Evolutionary conservation across 768 basidiomycete genomes (phyloP).

Genomic region (Filobasidium floriforme): DNA sequence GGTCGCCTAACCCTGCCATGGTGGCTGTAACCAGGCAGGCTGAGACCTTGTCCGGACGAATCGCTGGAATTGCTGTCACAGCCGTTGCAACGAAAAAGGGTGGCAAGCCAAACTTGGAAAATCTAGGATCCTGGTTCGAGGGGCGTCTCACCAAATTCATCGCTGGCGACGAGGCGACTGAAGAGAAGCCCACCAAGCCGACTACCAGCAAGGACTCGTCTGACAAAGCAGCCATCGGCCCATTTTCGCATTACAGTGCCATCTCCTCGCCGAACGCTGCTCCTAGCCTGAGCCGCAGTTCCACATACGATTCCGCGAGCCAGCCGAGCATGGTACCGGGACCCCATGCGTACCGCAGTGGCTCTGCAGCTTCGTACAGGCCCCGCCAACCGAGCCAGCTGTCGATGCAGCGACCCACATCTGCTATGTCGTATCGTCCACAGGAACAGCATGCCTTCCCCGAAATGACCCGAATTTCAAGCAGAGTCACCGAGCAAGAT

Average conservation of each 20-base stretch:
- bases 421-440: slow-evolving; percentile 16
- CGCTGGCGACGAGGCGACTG: slow-evolving; percentile 70
- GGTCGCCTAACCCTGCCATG: slow-evolving; percentile 47
- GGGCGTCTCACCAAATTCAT: slow-evolving; percentile 88
- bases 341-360: slow-evolving; percentile 55
- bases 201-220: slow-evolving; percentile 42
- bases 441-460: slow-evolving; percentile 6
- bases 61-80: slow-evolving; percentile 47
- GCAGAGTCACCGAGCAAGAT: background rate
- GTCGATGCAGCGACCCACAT: slow-evolving; percentile 13
- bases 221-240: slow-evolving; percentile 54
- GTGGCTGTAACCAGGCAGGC: slow-evolving; percentile 66
- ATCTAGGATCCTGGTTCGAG: slow-evolving; percentile 84
- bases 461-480: slow-evolving; percentile 4
- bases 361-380: slow-evolving; percentile 61
- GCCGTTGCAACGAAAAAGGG: slow-evolving; percentile 64
- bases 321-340: slow-evolving; percentile 17
- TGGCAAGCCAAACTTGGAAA: slow-evolving; percentile 82
- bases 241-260: slow-evolving; percentile 86
- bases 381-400: slow-evolving; percentile 48
- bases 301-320: slow-evolving; percentile 31
- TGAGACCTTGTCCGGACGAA: slow-evolving; percentile 62
- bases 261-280: slow-evolving; percentile 65
- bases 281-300: slow-evolving; percentile 29
- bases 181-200: slow-evolving; percentile 34